Percentiles rank a stretch among this genome's conserved stretches.
phyloP scores from a whole-genome alignment of 202 grass and related monocot species.

The Musa balbisiana region DNA sequence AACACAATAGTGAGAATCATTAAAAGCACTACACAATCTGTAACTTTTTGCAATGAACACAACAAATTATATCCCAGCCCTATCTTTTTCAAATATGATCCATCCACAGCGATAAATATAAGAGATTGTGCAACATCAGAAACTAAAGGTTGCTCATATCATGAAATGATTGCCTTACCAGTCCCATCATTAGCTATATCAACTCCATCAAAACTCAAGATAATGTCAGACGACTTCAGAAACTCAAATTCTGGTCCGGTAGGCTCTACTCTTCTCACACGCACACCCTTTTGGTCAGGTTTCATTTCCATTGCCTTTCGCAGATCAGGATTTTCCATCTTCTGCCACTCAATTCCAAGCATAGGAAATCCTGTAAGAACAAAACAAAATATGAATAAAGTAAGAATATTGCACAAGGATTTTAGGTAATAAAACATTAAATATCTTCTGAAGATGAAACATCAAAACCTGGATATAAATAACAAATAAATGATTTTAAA shows the following conservation, averaged over 20 bases:
- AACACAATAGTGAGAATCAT: background rate
- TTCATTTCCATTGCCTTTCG: slow-evolving; percentile 94
- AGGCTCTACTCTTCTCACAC: slow-evolving; percentile 81
- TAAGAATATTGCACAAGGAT: background rate
- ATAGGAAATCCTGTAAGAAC: slow-evolving; percentile 76
- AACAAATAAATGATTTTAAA: too few relatives aligned
- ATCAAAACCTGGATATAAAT: background rate
- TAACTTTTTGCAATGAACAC: background rate
- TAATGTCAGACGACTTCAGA: slow-evolving; percentile 79
- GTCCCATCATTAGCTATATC: slow-evolving; percentile 99
- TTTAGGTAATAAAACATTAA: background rate
- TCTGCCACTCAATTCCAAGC: slow-evolving; percentile 96
- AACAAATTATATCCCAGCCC: background rate
- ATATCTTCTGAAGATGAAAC: background rate
- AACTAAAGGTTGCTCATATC: slow-evolving; percentile 1
- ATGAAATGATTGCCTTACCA: slow-evolving; percentile 28
- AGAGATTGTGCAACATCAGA: background rate
- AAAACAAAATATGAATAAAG: slow-evolving; percentile 11
- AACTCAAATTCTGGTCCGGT: slow-evolving; percentile 81
- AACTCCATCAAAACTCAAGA: slow-evolving; percentile 89
- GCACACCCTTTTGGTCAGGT: slow-evolving; percentile 87
- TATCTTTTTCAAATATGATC: too few relatives aligned
- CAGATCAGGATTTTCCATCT: slow-evolving; percentile 99
- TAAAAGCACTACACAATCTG: too few relatives aligned
- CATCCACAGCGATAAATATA: background rate